Percentiles rank a stretch among this genome's conserved stretches.
Conservation (phyloP, 805 yeast species). For the Ogataea methanolica region DNA sequence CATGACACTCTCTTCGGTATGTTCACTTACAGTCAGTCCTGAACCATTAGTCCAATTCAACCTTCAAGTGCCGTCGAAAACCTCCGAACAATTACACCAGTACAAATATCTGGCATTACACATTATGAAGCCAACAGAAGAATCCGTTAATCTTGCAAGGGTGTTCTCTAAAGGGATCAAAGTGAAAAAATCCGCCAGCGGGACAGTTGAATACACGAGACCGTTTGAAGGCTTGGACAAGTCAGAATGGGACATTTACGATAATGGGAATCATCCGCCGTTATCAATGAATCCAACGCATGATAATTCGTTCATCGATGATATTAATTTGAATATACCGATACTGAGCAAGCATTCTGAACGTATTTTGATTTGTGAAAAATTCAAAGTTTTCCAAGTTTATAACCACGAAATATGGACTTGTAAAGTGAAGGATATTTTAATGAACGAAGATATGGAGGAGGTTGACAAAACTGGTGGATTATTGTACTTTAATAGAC, state of each 20-base stretch:
- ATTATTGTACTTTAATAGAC: constrained; percentile 57
- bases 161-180: constrained; percentile 51
- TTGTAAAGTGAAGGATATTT: constrained; percentile 64
- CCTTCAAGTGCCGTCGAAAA: constrained; percentile 78
- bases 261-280: constrained; percentile 13
- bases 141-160: constrained; percentile 56
- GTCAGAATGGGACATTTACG: constrained; percentile 34
- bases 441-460: constrained; percentile 27
- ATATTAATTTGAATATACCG: constrained; percentile 40
- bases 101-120: constrained; percentile 65
- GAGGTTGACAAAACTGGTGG: constrained; percentile 50
- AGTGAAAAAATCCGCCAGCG: constrained; percentile 37
- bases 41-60: constrained; percentile 80
- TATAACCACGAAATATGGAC: constrained; percentile 93
- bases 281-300: constrained; percentile 10
- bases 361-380: constrained; percentile 57
- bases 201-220: constrained; percentile 32
- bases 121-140: constrained; percentile 55
- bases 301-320: constrained; percentile 8
- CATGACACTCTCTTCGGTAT: constrained; percentile 80
- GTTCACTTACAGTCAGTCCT: constrained; percentile 76
- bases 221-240: constrained; percentile 47
- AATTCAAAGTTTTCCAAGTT: constrained; percentile 46
- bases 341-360: constrained; percentile 50
- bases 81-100: constrained; percentile 63